Evolutionary conservation across 352 stramenopile species (phyloP), one percentile per base, ranked within the genome.

Genomic region (Phytopythium vexans): DNA sequence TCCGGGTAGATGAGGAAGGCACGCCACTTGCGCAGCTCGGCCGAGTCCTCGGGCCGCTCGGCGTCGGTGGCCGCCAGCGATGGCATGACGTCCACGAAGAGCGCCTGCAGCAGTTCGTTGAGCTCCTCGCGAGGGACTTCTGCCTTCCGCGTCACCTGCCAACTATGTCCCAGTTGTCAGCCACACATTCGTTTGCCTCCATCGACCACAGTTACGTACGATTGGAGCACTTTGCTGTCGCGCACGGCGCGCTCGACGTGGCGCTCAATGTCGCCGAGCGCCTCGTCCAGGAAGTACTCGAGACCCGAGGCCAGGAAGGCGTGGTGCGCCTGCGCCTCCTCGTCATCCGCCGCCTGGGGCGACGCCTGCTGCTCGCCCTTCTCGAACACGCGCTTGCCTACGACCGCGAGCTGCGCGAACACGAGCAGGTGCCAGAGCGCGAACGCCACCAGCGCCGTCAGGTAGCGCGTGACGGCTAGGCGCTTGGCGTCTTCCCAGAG

Each of bases 401-500:
- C 86, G 57, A 90, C 77, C 34, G 77, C 72, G 16, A 92, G 65
- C 49, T 92, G 82, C 41, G 80, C 74, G 48, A 91, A 92, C 39
- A 92, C 80, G 14, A 92, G 76, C 55, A 92, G 38, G 54, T 92
- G 82, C 82, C 79, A 90, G 40, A 90, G 53, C 41, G 70, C 80
- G 44, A 90, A 87, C n/a, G 77, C 77, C 40, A 90, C 58, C 8
- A 92, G 72, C 36, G 71, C 73, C 52, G 77, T 89, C 38, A 91
- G 66, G 62, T 90, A 90, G 12, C 82, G 79, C 64, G 77, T 88
- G 36, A 92, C 52, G 1, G 77, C 80, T 50, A 86, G 64, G 46
- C 71, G 61, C 66, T 92, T 92, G 42, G 82, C 82, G 39, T 86
- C 59, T 37, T 89, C 76, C 82, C 82, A 92, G 11, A 92, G 74